These are phyloP conservation scores for Capniomyces stellatus DNA, from an alignment of 371 early-diverging fungal genomes.

Conservation along the genomic window DNA sequence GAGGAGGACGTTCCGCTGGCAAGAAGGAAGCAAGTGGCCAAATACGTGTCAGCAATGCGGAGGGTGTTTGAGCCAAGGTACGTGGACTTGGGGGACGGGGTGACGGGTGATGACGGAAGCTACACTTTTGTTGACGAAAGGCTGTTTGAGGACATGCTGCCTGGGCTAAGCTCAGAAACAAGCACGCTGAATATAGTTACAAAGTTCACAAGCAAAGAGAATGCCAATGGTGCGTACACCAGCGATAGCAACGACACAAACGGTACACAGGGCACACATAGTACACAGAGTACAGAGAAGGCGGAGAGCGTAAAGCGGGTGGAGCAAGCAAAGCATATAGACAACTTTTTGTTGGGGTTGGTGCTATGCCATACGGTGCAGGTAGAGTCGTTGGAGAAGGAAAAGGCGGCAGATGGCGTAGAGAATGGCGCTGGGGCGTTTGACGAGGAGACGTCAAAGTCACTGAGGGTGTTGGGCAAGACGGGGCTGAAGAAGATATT, in stretches of 20 bases:
- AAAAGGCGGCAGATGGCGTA: background rate
- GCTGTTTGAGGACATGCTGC: constrained; percentile 42
- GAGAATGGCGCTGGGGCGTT: background rate
- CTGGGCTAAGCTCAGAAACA: constrained; percentile 3
- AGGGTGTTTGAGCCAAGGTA: constrained; percentile 50
- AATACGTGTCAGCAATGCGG: constrained; percentile 36
- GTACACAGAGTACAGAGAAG: too few relatives aligned
- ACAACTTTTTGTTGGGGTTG: constrained; percentile 69
- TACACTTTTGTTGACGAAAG: constrained; percentile 74
- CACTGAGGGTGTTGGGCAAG: background rate
- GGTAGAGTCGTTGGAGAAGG: constrained; percentile 30
- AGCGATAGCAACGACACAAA: too few relatives aligned
- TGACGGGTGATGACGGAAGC: constrained; percentile 19
- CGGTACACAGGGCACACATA: too few relatives aligned
- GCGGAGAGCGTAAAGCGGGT: background rate
- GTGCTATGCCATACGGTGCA: constrained; percentile 88
- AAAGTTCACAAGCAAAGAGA: too few relatives aligned
- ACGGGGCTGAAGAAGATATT: background rate
- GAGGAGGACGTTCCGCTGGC: constrained; percentile 16
- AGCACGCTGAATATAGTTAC: background rate
- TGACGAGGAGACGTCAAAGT: background rate
- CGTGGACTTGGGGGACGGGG: constrained; percentile 36
- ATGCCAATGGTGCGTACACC: too few relatives aligned
- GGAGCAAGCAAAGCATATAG: constrained; percentile 13
- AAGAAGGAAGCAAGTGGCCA: constrained; percentile 24